These are phyloP conservation scores for Pulveroboletus sp. DNA, from an alignment of 768 basidiomycete genomes.

Conservation along the genomic window DNA sequence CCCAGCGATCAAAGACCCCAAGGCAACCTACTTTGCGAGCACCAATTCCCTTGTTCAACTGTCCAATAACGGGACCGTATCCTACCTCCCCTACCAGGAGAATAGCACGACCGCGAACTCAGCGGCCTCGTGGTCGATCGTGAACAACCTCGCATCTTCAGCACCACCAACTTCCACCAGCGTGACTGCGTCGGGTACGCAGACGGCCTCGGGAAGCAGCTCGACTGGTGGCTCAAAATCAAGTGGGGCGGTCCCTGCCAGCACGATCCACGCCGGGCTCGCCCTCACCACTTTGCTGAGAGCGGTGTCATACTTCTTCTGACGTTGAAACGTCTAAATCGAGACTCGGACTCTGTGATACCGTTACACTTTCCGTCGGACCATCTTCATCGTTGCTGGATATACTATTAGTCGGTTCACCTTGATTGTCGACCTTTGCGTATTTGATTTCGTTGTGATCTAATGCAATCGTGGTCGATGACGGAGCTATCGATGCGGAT, in stretches of 20 bases:
- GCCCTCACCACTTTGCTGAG: conserved; percentile 12
- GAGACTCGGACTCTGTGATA: conserved; percentile 4
- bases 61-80: conserved; percentile 53
- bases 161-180: conserved; percentile 34
- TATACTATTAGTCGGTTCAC: neutral
- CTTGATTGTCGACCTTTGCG: neutral
- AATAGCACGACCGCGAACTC: conserved; percentile 42
- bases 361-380: neutral
- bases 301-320: conserved; percentile 15
- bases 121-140: conserved; percentile 45
- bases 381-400: neutral
- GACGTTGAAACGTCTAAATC: neutral
- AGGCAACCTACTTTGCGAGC: conserved; percentile 61
- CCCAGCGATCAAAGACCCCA: conserved; percentile 56
- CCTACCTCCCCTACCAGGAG: conserved; percentile 55
- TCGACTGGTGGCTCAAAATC: conserved; percentile 16
- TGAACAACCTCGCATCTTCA: conserved; percentile 43
- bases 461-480: neutral
- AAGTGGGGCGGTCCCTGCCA: conserved; percentile 10
- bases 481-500: neutral
- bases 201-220: conserved; percentile 10
- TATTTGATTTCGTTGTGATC: neutral
- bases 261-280: conserved; percentile 14
- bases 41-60: conserved; percentile 64
- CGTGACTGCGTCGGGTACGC: conserved; percentile 19